These are phyloP conservation scores for Populus tremula DNA, from an alignment of 345 rosid genomes.

Conservation along the genomic window DNA sequence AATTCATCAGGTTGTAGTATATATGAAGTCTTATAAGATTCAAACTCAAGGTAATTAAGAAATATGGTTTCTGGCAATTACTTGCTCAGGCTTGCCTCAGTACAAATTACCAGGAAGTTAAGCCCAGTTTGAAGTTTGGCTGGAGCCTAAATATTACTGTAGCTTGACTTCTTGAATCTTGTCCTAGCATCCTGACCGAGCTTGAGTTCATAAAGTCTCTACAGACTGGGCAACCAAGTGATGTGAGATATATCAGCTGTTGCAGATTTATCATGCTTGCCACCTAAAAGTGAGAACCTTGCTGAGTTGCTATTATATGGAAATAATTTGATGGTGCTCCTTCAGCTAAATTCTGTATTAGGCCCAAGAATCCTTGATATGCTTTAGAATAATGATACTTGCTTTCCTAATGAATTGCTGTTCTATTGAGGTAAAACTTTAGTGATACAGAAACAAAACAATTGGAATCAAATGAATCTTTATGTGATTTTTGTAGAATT, in stretches of 20 bases:
- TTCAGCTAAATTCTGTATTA: not conserved
- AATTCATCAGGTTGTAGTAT: not conserved
- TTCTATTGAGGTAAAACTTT: conserved; percentile 1
- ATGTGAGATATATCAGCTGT: not conserved
- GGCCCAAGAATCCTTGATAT: not conserved
- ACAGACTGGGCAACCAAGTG: not conserved
- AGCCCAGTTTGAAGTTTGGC: not conserved
- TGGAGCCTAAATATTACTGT: not conserved
- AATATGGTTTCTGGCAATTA: not conserved
- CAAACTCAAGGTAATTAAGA: not conserved
- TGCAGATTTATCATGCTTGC: not conserved
- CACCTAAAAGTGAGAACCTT: not conserved
- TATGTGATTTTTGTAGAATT: too few relatives aligned
- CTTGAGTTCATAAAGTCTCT: not conserved
- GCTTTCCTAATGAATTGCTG: not conserved
- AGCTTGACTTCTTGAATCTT: not conserved
- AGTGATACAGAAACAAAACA: too few relatives aligned
- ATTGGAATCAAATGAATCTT: too few relatives aligned
- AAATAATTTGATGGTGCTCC: not conserved
- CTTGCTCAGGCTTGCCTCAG: not conserved
- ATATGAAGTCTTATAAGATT: not conserved
- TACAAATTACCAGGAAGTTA: not conserved
- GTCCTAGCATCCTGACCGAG: not conserved
- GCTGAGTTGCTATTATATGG: not conserved
- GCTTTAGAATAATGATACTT: not conserved